Evolutionary conservation across 2,329 filamentous ascomycete species (phyloP).

Genomic region (Ceratocystis destructans): DNA sequence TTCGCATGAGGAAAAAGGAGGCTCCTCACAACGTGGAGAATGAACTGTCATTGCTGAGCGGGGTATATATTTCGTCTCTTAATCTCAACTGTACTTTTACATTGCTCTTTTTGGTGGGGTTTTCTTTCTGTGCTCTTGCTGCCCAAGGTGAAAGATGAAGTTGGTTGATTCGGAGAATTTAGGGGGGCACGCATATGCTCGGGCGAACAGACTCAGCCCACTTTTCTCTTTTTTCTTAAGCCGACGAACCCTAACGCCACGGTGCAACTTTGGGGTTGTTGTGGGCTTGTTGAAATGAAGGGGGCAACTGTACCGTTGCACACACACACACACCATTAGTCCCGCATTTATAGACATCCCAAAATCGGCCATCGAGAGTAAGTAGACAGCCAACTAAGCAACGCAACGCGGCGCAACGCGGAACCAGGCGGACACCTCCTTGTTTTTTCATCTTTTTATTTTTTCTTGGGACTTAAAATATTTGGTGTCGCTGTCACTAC

Average conservation of each 20-base stretch:
- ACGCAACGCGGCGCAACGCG: too few species aligned
- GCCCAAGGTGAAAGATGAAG: background rate
- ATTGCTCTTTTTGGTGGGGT: background rate
- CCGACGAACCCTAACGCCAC: background rate
- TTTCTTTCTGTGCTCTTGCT: background rate
- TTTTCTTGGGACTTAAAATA: too few species aligned
- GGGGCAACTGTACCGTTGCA: too few species aligned
- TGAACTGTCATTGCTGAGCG: background rate
- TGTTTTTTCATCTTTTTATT: too few species aligned
- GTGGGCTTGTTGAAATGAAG: too few species aligned
- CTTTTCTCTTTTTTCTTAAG: background rate
- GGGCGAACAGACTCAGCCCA: background rate
- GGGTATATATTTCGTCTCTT: background rate
- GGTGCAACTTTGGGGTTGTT: background rate
- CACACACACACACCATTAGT: too few species aligned
- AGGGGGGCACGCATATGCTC: background rate
- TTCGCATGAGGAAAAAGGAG: background rate
- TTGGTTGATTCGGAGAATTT: background rate
- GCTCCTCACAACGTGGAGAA: background rate
- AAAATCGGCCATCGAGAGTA: too few species aligned
- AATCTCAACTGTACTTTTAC: background rate
- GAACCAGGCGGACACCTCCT: too few species aligned
- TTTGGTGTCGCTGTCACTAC: too few species aligned
- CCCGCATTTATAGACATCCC: too few species aligned
- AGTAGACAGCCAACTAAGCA: too few species aligned